phyloP scores from a whole-genome alignment of 768 basidiomycete genomes.

The Suillus brevipes region DNA sequence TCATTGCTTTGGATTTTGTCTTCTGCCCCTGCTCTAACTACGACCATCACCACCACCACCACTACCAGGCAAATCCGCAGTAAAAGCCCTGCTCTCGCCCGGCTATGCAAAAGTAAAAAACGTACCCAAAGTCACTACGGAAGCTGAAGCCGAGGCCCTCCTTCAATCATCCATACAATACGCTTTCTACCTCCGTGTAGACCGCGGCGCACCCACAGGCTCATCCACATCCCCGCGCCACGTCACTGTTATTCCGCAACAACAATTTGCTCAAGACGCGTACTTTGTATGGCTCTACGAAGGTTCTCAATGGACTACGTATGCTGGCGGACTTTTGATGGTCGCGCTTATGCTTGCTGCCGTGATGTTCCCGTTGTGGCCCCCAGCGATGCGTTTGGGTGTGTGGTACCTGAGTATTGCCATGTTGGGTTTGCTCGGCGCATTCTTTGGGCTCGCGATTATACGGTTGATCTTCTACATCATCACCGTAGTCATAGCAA shows the following conservation, averaged over 20 bases:
- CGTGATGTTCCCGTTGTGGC: slow-evolving; percentile 99
- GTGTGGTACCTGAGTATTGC: slow-evolving; percentile 94
- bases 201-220: slow-evolving; percentile 56
- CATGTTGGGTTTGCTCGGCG: slow-evolving; percentile 82
- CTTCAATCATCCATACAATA: slow-evolving; percentile 73
- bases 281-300: slow-evolving; percentile 99
- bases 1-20: slow-evolving; percentile 1
- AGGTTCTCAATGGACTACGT: slow-evolving; percentile 90
- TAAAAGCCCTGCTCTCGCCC: slow-evolving; percentile 89
- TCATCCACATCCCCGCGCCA: slow-evolving; percentile 76
- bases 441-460: slow-evolving; percentile 90
- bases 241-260: slow-evolving; percentile 67
- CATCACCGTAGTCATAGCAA: slow-evolving; percentile 81
- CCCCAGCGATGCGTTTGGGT: slow-evolving; percentile 85
- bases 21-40: slow-evolving; percentile 1
- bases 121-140: slow-evolving; percentile 68
- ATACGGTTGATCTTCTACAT: slow-evolving; percentile 92
- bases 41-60: slow-evolving; percentile 29
- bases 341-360: slow-evolving; percentile 92
- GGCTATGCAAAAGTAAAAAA: slow-evolving; percentile 89
- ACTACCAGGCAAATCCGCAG: slow-evolving; percentile 79
- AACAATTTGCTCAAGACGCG: slow-evolving; percentile 72
- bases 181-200: slow-evolving; percentile 92
- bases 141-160: slow-evolving; percentile 70
- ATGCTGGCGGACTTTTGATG: slow-evolving; percentile 88